phyloP scores from a whole-genome alignment of 805 yeast species.

The Candida sphagnicola region DNA sequence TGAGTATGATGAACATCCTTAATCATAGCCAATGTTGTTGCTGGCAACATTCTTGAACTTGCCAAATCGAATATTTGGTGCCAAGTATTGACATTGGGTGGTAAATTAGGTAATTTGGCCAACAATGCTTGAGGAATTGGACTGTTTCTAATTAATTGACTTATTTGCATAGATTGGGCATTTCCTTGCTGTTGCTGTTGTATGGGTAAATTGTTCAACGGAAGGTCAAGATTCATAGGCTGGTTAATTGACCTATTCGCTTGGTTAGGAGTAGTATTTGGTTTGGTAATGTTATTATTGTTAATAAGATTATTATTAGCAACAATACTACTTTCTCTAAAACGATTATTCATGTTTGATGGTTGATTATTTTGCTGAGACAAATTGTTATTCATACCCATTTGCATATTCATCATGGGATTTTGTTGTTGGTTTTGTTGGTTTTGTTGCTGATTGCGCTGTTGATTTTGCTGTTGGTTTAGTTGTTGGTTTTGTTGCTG shows the following conservation, averaged over 20 bases:
- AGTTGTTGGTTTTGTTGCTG: slow-evolving; percentile 11
- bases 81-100: slow-evolving; percentile 81
- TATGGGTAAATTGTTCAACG: background rate
- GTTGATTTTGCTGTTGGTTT: slow-evolving; percentile 16
- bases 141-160: slow-evolving; percentile 49
- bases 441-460: slow-evolving; percentile 5
- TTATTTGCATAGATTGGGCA: slow-evolving; percentile 34
- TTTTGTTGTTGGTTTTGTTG: slow-evolving; percentile 4
- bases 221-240: background rate
- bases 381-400: background rate
- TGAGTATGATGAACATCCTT: slow-evolving; percentile 68
- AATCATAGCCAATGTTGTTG: slow-evolving; percentile 53
- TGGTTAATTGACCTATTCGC: background rate
- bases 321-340: background rate
- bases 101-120: slow-evolving; percentile 67
- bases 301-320: background rate
- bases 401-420: background rate
- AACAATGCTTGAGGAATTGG: slow-evolving; percentile 72
- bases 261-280: background rate
- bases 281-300: background rate
- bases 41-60: slow-evolving; percentile 55
- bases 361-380: background rate
- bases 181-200: slow-evolving; percentile 15
- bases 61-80: slow-evolving; percentile 64
- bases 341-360: slow-evolving; percentile 1